Evolutionary conservation across 2,329 filamentous ascomycete genomes (phyloP), one percentile per base, ranked within the genome.

Genomic region (Emergomyces africanus): DNA sequence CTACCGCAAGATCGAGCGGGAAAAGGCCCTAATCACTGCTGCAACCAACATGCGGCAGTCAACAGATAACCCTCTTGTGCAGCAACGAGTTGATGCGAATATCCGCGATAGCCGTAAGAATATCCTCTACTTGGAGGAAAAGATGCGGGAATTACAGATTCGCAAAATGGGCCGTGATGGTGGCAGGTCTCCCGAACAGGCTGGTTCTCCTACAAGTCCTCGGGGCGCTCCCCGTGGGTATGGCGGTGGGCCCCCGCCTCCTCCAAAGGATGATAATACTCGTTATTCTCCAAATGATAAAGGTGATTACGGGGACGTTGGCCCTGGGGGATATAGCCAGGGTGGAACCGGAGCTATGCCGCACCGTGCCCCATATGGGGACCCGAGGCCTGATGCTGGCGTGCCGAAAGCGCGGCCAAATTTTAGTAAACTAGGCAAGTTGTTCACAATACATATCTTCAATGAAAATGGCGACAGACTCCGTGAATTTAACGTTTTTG

Each of bases 1-100:
- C 77, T 85, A 88, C 78, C 88, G 86, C 79, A 97, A 99, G 87
- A 97, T 99, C 75, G 90, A 96, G 80, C 86, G 92, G 73, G 94
- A 99, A 77, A 92, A 91, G 81, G 88, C 87, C 69, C 85, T 97
- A 70, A 94, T 99, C 80, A 88, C 88, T 74, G 92, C 90, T 69
- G 92, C 92, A 66, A 94, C 89, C 76, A 84, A 88, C 68, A 96
- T 99, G 91, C 88, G 90, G 76, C 87, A 91, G 76, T 91, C 94
- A 74, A 96, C 92, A 67, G 89, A 90, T 78, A 99, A 99, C 75
- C 88, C 91, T 66, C 83, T 85, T 62, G 92, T 97, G 64, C 87
- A 90, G 70, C 91, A 91, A 67, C 85, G 90, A 70, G 85, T 96
- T 73, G 92, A 97, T 71, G 88, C 86, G 63, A 90, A 96, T 76